phyloP scores from a whole-genome alignment of 2,329 filamentous ascomycete genomes.

The Clonostachys rosea region DNA sequence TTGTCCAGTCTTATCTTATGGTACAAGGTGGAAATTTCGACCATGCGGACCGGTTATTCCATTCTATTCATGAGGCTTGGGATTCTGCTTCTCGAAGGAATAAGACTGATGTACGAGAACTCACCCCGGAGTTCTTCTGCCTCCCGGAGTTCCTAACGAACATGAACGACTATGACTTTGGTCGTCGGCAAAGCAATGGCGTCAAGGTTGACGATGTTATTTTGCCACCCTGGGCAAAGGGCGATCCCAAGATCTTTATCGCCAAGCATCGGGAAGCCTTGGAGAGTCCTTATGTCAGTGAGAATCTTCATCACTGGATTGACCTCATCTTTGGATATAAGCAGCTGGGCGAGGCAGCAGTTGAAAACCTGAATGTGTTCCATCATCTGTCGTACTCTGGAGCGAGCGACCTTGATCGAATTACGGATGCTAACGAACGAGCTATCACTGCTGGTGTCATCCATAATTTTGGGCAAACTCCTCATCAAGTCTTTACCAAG shows the following conservation, averaged over 20 bases:
- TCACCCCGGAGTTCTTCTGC: conserved; percentile 97
- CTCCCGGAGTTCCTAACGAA: conserved; percentile 94
- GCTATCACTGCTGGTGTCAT: conserved; percentile 92
- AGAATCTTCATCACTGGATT: conserved; percentile 90
- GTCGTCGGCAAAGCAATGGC: conserved; percentile 74
- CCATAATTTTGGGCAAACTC: conserved; percentile 97
- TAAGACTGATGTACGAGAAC: conserved; percentile 89
- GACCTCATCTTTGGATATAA: conserved; percentile 93
- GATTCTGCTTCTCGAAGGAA: conserved; percentile 82
- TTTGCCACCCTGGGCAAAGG: conserved; percentile 95
- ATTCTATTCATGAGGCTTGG: conserved; percentile 89
- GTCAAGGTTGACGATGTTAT: conserved; percentile 79
- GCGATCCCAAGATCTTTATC: conserved; percentile 92
- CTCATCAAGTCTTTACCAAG: conserved; percentile 85
- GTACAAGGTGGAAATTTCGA: conserved; percentile 96
- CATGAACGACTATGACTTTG: conserved; percentile 91
- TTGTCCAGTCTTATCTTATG: conserved; percentile 91
- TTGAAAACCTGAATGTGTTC: conserved; percentile 92
- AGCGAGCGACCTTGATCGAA: conserved; percentile 86
- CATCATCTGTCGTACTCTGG: conserved; percentile 94
- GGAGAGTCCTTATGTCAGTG: conserved; percentile 88
- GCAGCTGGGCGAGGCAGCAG: conserved; percentile 85
- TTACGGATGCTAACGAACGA: conserved; percentile 81
- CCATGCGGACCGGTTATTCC: conserved; percentile 91
- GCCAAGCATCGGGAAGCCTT: conserved; percentile 92